Percentiles rank a stretch among this genome's conserved stretches.
phyloP scores from a whole-genome alignment of 805 yeast species.

The Saccharomycopsis sp. region DNA sequence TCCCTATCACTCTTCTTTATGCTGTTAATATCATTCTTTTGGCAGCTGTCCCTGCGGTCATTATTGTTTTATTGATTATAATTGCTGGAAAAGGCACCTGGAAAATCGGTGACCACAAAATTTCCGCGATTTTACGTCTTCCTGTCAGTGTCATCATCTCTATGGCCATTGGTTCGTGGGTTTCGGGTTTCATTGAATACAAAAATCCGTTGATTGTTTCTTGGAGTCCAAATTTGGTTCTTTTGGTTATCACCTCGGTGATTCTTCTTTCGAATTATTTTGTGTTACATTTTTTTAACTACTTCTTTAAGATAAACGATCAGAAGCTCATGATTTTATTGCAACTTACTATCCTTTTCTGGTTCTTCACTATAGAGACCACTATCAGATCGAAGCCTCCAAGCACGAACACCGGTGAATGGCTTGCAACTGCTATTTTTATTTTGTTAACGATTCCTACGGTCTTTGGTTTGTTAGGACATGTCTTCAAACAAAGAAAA shows the following conservation, averaged over 20 bases:
- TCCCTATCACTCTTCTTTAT: conserved; percentile 45
- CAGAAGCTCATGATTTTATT: conserved; percentile 45
- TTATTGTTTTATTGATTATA: conserved; percentile 42
- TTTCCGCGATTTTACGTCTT: conserved; percentile 40
- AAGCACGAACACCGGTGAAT: conserved; percentile 44
- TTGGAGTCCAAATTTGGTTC: conserved; percentile 42
- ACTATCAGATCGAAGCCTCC: conserved; percentile 40
- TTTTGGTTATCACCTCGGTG: conserved; percentile 41
- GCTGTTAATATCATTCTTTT: conserved; percentile 48
- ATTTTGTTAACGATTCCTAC: conserved; percentile 33
- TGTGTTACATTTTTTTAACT: conserved; percentile 41
- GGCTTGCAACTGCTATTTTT: conserved; percentile 34
- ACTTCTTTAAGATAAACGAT: conserved; percentile 39
- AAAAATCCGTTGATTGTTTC: conserved; percentile 47
- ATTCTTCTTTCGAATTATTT: conserved; percentile 51
- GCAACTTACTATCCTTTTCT: conserved; percentile 44
- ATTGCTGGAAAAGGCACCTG: conserved; percentile 42
- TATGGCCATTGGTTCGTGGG: conserved; percentile 29
- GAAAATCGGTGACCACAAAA: conserved; percentile 36
- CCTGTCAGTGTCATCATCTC: conserved; percentile 53
- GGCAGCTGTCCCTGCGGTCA: conserved; percentile 47
- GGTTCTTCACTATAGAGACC: conserved; percentile 45
- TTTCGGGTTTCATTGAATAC: conserved; percentile 35
- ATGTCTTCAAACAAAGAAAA: conserved; percentile 27
- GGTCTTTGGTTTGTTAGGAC: conserved; percentile 38